Percentiles rank a stretch among this genome's conserved stretches.
Evolutionary conservation across 192 early-diverging fungal species (phyloP).

Genomic region (Coemansia asiatica): DNA sequence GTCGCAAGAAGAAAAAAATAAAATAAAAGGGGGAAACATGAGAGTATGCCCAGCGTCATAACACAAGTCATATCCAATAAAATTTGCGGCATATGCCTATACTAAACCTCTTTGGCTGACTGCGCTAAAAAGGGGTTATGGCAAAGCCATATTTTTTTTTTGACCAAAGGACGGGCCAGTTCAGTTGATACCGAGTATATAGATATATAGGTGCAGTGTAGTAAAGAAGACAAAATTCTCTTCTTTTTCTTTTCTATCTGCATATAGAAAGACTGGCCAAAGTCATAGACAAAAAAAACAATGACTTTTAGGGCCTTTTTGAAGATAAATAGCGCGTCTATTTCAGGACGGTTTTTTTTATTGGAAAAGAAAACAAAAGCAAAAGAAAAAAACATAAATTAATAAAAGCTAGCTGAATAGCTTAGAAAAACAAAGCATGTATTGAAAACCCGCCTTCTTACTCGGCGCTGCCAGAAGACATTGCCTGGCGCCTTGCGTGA

Average conservation of each 20-base stretch:
- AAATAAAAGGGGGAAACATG: background rate
- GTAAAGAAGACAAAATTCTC: no score
- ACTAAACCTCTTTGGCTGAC: background rate
- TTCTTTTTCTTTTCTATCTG: no score
- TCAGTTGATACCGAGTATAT: no score
- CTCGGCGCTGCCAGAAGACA: background rate
- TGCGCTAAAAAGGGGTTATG: no score
- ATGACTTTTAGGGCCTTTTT: no score
- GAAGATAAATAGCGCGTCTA: no score
- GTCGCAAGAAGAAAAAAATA: conserved; percentile 2
- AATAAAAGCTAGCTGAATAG: background rate
- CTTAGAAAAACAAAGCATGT: background rate
- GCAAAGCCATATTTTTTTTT: no score
- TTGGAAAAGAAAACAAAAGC: no score
- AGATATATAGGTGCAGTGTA: no score
- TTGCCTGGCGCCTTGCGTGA: conserved; percentile 33
- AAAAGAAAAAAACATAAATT: background rate
- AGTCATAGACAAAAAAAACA: no score
- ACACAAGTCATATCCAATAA: background rate
- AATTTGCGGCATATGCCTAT: background rate
- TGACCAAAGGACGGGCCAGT: no score
- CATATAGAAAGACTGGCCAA: no score
- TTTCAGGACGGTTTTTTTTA: background rate
- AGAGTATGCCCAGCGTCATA: background rate
- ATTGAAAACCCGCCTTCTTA: background rate